Evolutionary conservation across 192 early-diverging fungal genomes (phyloP), one percentile per base, ranked within the genome.

Genomic region (Mycoemilia scoparia): DNA sequence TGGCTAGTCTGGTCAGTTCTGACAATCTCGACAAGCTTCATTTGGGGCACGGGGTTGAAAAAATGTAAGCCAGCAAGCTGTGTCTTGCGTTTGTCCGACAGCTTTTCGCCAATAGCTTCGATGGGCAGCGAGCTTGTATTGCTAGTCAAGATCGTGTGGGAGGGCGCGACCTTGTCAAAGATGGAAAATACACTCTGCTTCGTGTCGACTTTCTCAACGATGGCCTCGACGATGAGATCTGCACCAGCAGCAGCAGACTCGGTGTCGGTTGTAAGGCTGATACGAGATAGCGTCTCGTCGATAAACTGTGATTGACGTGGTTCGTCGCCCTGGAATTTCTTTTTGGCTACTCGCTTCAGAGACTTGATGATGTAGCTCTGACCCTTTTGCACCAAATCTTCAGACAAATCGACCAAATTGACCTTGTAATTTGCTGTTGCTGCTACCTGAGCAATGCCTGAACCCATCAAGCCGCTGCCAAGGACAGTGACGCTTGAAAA

Each of bases 31-130:
- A 96, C 91, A 16, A 96, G 63, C 63, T 90, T 89, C 91, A 96
- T 96, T 55, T 85, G 81, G 20, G 91, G 81, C n/a, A 96, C 91
- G 3, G 91, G 91, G 70, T 96, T 96, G 63, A 96, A 96, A 59
- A 89, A 96, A 52, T 96, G 91, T 39, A 91, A 57, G 21, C 91
- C 91, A 14, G 81, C 77, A 40, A 90, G 82, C 14, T 65, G 62
- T 31, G 58, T 51, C 22, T 45, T 39, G 2, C 77, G 60, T 36
- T 49, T 36, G 1, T 57, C 60, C 7, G 57, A 43, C 24, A 76
- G 61, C 9, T 51, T 62, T 46, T 71, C 66, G 10, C 83, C 84
- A 49, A 96, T 92, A 34, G 76, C 70, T 18, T 44, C 51, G 21
- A 96, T 87, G 8, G 82, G 79, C 28, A 96, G 53, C 4, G 85